These are phyloP conservation scores for Aspergillus brasiliensis DNA, from an alignment of 2,329 filamentous ascomycete genomes.

Conservation along the genomic window DNA sequence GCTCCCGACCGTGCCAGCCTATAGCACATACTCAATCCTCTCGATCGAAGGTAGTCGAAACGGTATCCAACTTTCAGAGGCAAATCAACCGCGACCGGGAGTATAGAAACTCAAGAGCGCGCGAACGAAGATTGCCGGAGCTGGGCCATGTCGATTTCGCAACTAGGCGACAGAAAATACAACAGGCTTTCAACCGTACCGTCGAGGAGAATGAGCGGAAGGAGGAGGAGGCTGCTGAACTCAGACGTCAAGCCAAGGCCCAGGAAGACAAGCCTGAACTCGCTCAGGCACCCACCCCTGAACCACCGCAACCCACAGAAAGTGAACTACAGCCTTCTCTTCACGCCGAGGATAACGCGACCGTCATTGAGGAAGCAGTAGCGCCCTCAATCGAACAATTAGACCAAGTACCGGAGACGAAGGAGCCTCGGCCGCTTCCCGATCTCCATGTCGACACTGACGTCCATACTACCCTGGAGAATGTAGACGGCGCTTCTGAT, in stretches of 20 bases:
- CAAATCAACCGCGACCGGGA: slow-evolving; percentile 37
- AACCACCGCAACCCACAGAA: slow-evolving; percentile 19
- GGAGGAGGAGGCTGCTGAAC: slow-evolving; percentile 59
- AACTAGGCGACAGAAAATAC: slow-evolving; percentile 77
- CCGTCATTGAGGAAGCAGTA: slow-evolving; percentile 24
- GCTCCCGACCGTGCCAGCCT: slow-evolving; percentile 77
- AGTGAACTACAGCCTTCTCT: slow-evolving; percentile 8
- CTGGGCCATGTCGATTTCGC: slow-evolving; percentile 82
- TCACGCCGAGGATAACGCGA: slow-evolving; percentile 25
- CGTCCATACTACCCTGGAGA: slow-evolving; percentile 14
- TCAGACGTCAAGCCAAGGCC: slow-evolving; percentile 39
- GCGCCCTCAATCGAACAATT: slow-evolving; percentile 18
- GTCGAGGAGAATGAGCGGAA: slow-evolving; percentile 68
- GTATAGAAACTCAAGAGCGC: slow-evolving; percentile 34
- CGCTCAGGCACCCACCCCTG: slow-evolving; percentile 28
- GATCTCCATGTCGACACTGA: slow-evolving; percentile 33
- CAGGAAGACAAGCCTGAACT: slow-evolving; percentile 55
- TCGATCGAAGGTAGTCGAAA: slow-evolving; percentile 65
- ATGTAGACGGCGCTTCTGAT: slow-evolving; percentile 5
- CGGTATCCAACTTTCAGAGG: slow-evolving; percentile 50
- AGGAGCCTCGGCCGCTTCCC: slow-evolving; percentile 18
- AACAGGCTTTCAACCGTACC: slow-evolving; percentile 82
- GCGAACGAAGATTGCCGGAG: slow-evolving; percentile 55
- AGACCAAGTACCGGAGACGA: slow-evolving; percentile 1
- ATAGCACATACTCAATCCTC: slow-evolving; percentile 77